Percentiles rank a stretch among this genome's conserved stretches.
These are phyloP conservation scores for Micractinium sp. DNA, from an alignment of 139 green algal species.

Conservation along the genomic window DNA sequence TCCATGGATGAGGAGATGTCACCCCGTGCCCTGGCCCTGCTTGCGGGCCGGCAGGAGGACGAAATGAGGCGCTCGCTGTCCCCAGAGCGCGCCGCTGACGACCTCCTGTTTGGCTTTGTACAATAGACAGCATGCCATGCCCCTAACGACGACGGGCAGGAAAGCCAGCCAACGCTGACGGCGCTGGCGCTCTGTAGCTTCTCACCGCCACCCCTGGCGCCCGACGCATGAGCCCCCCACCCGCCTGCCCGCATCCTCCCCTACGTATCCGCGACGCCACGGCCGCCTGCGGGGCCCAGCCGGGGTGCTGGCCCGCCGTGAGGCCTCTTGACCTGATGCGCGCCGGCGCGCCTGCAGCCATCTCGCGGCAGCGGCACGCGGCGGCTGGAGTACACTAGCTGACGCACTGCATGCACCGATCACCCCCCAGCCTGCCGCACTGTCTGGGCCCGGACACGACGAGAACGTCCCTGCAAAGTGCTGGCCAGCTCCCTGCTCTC, in stretches of 20 bases:
- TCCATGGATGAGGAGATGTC: slow-evolving; percentile 49
- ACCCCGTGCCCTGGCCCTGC: neutral
- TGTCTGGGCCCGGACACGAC: too few relatives aligned
- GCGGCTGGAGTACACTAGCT: neutral
- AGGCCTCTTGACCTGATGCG: too few relatives aligned
- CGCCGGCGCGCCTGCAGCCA: too few relatives aligned
- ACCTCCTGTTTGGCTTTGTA: neutral
- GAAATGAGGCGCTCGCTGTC: neutral
- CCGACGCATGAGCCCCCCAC: neutral
- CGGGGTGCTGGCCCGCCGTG: too few relatives aligned
- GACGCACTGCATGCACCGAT: neutral
- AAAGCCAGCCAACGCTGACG: too few relatives aligned
- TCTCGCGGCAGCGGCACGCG: neutral
- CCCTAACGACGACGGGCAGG: too few relatives aligned
- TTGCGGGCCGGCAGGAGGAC: neutral
- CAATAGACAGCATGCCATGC: neutral
- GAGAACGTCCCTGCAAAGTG: neutral
- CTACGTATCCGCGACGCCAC: too few relatives aligned
- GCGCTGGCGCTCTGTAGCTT: too few relatives aligned
- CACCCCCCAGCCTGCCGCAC: neutral
- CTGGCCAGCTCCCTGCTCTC: neutral
- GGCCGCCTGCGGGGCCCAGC: too few relatives aligned
- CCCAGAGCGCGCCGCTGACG: neutral
- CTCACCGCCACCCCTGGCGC: neutral
- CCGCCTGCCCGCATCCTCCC: neutral